Conservation (phyloP, 192 early-diverging fungal species). For the Umbelopsis ramanniana region DNA sequence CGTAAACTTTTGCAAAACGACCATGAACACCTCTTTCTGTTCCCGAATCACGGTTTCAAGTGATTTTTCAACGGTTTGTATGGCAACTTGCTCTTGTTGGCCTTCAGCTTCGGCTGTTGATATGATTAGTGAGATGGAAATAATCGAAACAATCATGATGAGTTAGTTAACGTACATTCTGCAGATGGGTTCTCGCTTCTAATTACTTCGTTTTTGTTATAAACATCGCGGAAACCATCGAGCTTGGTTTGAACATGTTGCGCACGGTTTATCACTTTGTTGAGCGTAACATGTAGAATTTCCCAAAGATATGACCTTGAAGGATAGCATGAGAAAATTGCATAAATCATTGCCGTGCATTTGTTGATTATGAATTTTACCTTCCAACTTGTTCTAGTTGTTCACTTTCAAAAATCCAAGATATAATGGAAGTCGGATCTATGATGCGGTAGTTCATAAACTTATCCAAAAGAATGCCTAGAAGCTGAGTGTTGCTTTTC, state of each 20-base stretch:
- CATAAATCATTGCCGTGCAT: background rate
- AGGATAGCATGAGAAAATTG: background rate
- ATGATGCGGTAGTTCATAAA: constrained; percentile 94
- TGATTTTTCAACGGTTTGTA: constrained; percentile 63
- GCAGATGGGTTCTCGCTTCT: constrained; percentile 32
- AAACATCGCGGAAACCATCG: constrained; percentile 35
- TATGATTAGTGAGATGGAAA: background rate
- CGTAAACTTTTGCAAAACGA: constrained; percentile 70
- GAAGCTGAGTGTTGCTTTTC: constrained; percentile 86
- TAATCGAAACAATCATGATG: background rate
- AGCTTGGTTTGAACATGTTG: constrained; percentile 67
- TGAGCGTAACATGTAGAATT: constrained; percentile 82
- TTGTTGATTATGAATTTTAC: constrained; percentile 23
- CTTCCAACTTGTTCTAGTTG: constrained; percentile 47
- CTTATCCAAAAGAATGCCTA: constrained; percentile 93
- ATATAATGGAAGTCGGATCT: constrained; percentile 79
- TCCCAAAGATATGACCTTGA: constrained; percentile 80
- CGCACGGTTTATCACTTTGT: constrained; percentile 86
- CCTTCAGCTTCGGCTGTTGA: constrained; percentile 34
- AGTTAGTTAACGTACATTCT: constrained; percentile 22
- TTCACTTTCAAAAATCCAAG: constrained; percentile 74
- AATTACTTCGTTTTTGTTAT: constrained; percentile 33
- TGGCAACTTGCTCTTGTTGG: constrained; percentile 49
- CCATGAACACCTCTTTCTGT: constrained; percentile 81
- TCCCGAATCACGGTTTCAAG: constrained; percentile 73